phyloP scores from a whole-genome alignment of 2,329 filamentous ascomycete species.

The Triangularia verruculosa region DNA sequence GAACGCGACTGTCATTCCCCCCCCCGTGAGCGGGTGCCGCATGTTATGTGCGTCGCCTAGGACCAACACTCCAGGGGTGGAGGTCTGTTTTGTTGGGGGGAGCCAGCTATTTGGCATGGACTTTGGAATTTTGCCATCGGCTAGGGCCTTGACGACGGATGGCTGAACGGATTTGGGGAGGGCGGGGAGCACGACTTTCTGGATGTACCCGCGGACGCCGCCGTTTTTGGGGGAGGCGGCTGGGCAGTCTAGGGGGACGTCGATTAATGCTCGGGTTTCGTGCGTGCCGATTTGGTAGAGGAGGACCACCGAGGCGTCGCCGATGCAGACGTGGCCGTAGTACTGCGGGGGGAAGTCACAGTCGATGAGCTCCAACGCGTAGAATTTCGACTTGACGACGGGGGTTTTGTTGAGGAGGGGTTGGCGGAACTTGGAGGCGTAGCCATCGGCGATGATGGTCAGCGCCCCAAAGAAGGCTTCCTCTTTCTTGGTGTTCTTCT shows the following conservation, averaged over 20 bases:
- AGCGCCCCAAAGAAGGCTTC: constrained; percentile 87
- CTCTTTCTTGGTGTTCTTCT: constrained; percentile 51
- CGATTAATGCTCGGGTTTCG: constrained; percentile 87
- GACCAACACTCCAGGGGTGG: constrained; percentile 69
- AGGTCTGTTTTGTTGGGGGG: constrained; percentile 62
- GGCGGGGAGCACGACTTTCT: constrained; percentile 70
- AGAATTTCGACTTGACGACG: constrained; percentile 81
- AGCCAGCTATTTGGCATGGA: constrained; percentile 97
- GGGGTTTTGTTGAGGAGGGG: constrained; percentile 66
- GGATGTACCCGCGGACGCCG: constrained; percentile 80
- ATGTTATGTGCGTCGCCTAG: constrained; percentile 97
- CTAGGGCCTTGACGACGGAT: constrained; percentile 72
- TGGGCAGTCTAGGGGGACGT: constrained; percentile 75
- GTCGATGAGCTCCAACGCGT: constrained; percentile 88
- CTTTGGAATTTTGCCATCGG: constrained; percentile 68
- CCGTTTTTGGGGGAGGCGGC: constrained; percentile 71
- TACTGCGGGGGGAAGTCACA: constrained; percentile 70
- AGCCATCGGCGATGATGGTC: constrained; percentile 89
- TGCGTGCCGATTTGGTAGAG: constrained; percentile 96
- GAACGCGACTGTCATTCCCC: constrained; percentile 96
- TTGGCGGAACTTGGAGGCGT: constrained; percentile 87
- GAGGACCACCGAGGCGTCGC: constrained; percentile 71
- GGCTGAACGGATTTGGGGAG: constrained; percentile 71
- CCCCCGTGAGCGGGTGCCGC: constrained; percentile 96
- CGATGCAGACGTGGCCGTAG: constrained; percentile 86